Evolutionary conservation across 805 yeast species (phyloP), one percentile per base, ranked within the genome.

Genomic region (Suhomyces tanzawaensis): DNA sequence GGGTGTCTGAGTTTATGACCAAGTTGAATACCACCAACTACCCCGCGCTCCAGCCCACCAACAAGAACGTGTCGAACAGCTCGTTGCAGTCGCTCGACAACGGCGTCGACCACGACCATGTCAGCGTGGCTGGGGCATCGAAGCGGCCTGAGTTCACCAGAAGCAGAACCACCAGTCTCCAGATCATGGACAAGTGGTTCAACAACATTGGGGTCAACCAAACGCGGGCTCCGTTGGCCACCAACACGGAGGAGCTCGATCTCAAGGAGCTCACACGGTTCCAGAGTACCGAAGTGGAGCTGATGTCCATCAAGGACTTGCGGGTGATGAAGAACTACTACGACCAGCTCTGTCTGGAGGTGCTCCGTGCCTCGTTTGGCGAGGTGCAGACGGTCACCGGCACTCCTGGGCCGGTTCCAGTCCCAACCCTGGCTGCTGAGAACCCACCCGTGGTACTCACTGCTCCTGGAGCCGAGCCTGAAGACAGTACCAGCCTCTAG

Each of bases 161-260:
- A 22, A 48, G 53, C 19, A 53, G 72, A 44, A 60, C 69, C 8
- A 49, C 70, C 19, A 66, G 72, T 45, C 40, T 64, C 16, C 73
- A 67, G 40, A 55, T 68, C 13, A 65, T 68, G 68, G 74, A 68
- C 42, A 64, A 58, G 42, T 68, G 72, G 72, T 64, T 68, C 41
- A 63, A 57, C 44, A 66, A 64, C 45, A 44, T 68, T 7, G 40
- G 44, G 5, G 42, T 40, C 6, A 37, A 29, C 12, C 42, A 36
- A 38, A 30, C 16, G 18, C 36, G n/a, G 34, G 24, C 28, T 7
- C 28, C 33, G 7, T 32, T 39, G 33, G 35, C 33, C 34, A 32
- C 34, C 13, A 23, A 14, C 41, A 35, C 28, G 16, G 40, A 32
- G 29, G 39, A 31, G 19, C 23, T n/a, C 18, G 39, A 23, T 19